phyloP scores from a whole-genome alignment of 1,284 basidiomycete species.

The Rhodotorula glutinis region DNA sequence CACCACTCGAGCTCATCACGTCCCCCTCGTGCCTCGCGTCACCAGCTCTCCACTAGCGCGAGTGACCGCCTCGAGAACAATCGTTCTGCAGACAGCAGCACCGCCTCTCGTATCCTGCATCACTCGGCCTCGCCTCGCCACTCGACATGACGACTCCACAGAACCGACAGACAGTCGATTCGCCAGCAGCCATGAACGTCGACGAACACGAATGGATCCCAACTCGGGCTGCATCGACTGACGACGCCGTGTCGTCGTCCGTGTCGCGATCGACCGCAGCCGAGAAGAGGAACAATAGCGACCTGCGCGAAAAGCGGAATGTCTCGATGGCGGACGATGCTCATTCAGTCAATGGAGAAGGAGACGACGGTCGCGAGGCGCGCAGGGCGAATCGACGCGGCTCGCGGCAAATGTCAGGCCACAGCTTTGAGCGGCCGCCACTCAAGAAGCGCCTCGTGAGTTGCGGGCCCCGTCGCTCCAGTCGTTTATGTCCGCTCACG shows the following conservation, averaged over 20 bases:
- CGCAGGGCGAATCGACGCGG: neutral
- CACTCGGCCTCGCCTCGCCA: too few relatives aligned
- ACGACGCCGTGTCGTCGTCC: constrained; percentile 14
- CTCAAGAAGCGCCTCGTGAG: constrained; percentile 10
- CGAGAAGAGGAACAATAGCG: constrained; percentile 6
- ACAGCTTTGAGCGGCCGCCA: constrained; percentile 10
- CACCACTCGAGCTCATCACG: too few relatives aligned
- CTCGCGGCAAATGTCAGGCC: constrained; percentile 8
- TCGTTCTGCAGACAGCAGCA: neutral
- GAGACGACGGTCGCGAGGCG: constrained; percentile 1
- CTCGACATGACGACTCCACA: neutral
- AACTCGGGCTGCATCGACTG: neutral
- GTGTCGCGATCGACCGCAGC: constrained; percentile 10
- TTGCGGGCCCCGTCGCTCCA: neutral
- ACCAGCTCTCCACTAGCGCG: too few relatives aligned
- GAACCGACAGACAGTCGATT: neutral
- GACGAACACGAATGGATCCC: neutral
- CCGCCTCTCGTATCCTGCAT: too few relatives aligned
- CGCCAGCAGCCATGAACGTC: neutral
- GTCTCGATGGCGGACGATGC: constrained; percentile 14
- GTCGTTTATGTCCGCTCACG: neutral
- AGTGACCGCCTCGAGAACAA: too few relatives aligned
- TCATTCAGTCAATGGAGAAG: neutral
- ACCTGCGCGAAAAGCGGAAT: neutral
- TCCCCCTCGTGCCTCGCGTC: too few relatives aligned